A percentile compares a stretch with the other conserved stretches of the same genome.
Conservation (phyloP, 768 basidiomycete species). For the Krasilnikovozyma curviuscula region DNA sequence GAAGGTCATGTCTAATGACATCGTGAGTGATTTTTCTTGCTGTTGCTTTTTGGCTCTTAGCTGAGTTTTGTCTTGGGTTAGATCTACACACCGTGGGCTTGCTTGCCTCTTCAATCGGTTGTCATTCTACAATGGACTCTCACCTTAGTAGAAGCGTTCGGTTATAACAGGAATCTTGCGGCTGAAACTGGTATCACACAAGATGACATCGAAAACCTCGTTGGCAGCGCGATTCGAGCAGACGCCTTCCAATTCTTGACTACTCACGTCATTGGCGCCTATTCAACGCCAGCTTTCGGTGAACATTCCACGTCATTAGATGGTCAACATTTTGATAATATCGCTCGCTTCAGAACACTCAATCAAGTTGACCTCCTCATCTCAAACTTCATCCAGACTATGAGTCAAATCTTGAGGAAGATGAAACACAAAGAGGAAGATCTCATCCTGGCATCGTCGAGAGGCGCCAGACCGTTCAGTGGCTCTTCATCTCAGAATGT, state of each 20-base stretch:
- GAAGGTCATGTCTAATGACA: slow-evolving; percentile 9
- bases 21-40: slow-evolving; percentile 7
- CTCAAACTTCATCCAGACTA: slow-evolving; percentile 32
- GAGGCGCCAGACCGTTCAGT: slow-evolving; percentile 37
- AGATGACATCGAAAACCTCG: slow-evolving; percentile 59
- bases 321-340: too few species aligned
- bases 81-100: slow-evolving; percentile 36
- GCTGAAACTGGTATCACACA: slow-evolving; percentile 41
- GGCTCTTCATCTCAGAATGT: slow-evolving; percentile 25
- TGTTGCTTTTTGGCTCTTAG: slow-evolving; percentile 13
- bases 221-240: slow-evolving; percentile 65
- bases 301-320: too few species aligned
- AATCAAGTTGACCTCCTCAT: slow-evolving; percentile 51
- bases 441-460: slow-evolving; percentile 42
- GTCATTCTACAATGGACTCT: slow-evolving; percentile 74
- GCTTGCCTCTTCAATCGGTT: slow-evolving; percentile 47
- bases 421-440: slow-evolving; percentile 85
- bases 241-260: slow-evolving; percentile 60
- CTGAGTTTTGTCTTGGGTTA: slow-evolving; percentile 22
- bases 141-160: slow-evolving; percentile 56
- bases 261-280: slow-evolving; percentile 35
- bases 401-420: slow-evolving; percentile 23
- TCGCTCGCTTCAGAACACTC: too few species aligned
- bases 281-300: too few species aligned
- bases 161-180: slow-evolving; percentile 46